Evolutionary conservation across 1,284 basidiomycete genomes (phyloP), one percentile per base, ranked within the genome.

Genomic region (Trametes hirsuta): DNA sequence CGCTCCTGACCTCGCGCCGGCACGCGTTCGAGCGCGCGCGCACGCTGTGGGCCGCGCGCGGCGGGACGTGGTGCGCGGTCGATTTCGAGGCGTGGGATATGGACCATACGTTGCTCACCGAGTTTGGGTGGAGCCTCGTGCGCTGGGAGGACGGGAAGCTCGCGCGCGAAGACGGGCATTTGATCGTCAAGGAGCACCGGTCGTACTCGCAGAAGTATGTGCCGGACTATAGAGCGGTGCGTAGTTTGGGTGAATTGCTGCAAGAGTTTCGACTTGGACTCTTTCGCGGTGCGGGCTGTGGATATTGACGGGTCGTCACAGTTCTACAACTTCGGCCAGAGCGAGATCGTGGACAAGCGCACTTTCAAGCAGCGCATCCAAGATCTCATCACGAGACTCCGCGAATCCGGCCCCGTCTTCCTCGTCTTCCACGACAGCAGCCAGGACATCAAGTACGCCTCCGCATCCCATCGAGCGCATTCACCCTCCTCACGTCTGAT

Each of bases 21-120:
- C 75, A 83, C 50, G 70, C 76, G 12, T 93, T 93, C 69, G 90
- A 91, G 68, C 81, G 81, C 6, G 80, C 86, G 21, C 83, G 90
- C n/a, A 74, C 78, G 0, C 78, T 86, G 48, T 93, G 86, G 85
- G 72, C 74, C 0, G 79, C 79, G 55, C 83, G 84, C 67, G 77
- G 72, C 37, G 90, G 88, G 36, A 81, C 83, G 9, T 93, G 90
- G 88, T 81, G 83, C 67, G 84, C 91, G 12, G 74, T 93, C 51
- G 91, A 94, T 72, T 88, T 94, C 65, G 92, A 94, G 72, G 82
- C 81, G 11, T 93, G 90, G 89, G 91, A 93, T 69, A 75, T 76
- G 55, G 88, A 92, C 37, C 88, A 91, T 67, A 82, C 72, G 0
- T 62, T 87, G 22, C 77, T 92, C 65, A 91, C 88, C 25, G 91